Conservation (phyloP, 2,329 filamentous ascomycete genomes). For the Hypomyces rosellus region DNA sequence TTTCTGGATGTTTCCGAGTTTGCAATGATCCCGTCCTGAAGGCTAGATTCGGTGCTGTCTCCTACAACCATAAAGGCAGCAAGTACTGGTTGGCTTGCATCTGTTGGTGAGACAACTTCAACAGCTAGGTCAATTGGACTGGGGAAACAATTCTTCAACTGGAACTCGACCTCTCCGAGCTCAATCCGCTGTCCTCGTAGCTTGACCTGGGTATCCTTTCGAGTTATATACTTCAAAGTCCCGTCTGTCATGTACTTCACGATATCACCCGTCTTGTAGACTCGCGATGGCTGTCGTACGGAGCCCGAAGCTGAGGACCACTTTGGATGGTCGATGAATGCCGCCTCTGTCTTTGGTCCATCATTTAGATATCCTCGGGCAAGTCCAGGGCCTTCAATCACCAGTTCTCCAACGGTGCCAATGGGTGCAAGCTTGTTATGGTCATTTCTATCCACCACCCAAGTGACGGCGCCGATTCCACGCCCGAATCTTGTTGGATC, state of each 20-base stretch:
- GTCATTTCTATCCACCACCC: slow-evolving; percentile 24
- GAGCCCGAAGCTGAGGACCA: slow-evolving; percentile 11
- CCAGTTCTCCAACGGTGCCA: slow-evolving; percentile 26
- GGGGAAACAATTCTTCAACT: not conserved
- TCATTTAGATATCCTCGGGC: slow-evolving; percentile 45
- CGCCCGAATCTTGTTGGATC: not conserved
- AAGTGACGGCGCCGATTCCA: slow-evolving; percentile 10
- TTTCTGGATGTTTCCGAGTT: not conserved
- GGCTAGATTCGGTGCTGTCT: too few species aligned
- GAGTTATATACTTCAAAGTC: slow-evolving; percentile 37
- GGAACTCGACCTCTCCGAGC: slow-evolving; percentile 25
- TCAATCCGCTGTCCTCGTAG: slow-evolving; percentile 50
- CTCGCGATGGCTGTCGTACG: too few species aligned
- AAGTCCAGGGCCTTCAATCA: slow-evolving; percentile 36
- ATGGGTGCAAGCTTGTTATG: slow-evolving; percentile 20
- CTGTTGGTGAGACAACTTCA: not conserved
- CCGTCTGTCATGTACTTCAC: slow-evolving; percentile 35
- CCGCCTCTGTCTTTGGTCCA: slow-evolving; percentile 34
- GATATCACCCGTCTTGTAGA: slow-evolving; percentile 43
- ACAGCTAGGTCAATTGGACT: not conserved
- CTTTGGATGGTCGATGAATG: slow-evolving; percentile 18
- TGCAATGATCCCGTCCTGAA: too few species aligned
- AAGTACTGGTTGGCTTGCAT: not conserved
- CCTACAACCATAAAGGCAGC: too few species aligned
- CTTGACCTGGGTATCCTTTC: slow-evolving; percentile 53